phyloP scores from a whole-genome alignment of 2,329 filamentous ascomycete species.

The Ceratocystis cacaofunesta region DNA sequence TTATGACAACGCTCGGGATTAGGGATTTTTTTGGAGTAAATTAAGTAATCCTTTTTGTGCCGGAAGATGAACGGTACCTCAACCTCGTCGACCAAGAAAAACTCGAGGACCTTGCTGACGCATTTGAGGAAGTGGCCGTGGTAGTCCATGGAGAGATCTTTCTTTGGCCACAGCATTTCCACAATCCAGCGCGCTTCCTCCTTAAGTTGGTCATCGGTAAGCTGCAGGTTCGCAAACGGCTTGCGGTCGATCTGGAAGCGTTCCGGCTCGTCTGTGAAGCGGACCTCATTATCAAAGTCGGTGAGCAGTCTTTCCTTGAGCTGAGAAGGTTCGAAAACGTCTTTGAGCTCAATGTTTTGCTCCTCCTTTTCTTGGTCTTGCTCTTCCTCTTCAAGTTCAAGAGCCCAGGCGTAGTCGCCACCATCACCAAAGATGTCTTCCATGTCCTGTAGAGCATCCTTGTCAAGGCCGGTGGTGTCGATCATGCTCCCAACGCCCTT shows the following conservation, averaged over 20 bases:
- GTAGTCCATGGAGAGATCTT: conserved; percentile 56
- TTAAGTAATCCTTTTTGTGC: conserved; percentile 93
- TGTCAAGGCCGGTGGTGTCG: conserved; percentile 73
- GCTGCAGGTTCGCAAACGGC: conserved; percentile 66
- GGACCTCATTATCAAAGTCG: conserved; percentile 85
- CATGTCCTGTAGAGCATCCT: conserved; percentile 90
- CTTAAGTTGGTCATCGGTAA: conserved; percentile 70
- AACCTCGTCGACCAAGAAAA: conserved; percentile 85
- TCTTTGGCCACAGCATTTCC: conserved; percentile 77
- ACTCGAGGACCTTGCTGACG: conserved; percentile 82
- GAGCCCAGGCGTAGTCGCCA: conserved; percentile 87
- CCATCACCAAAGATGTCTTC: conserved; percentile 90
- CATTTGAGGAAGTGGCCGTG: conserved; percentile 73
- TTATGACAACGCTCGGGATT: conserved; percentile 48
- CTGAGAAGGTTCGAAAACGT: conserved; percentile 95
- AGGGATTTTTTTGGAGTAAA: conserved; percentile 62
- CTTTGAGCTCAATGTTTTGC: conserved; percentile 80
- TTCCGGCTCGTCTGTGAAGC: conserved; percentile 78
- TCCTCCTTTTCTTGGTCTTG: conserved; percentile 66
- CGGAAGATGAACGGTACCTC: conserved; percentile 97
- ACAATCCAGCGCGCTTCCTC: conserved; percentile 91
- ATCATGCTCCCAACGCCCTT: conserved; percentile 54
- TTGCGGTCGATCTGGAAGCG: conserved; percentile 85
- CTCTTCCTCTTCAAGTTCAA: conserved; percentile 76
- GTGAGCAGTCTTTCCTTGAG: conserved; percentile 88